These are phyloP conservation scores for Starmerella bombicola DNA, from an alignment of 805 yeast genomes.

Conservation along the genomic window DNA sequence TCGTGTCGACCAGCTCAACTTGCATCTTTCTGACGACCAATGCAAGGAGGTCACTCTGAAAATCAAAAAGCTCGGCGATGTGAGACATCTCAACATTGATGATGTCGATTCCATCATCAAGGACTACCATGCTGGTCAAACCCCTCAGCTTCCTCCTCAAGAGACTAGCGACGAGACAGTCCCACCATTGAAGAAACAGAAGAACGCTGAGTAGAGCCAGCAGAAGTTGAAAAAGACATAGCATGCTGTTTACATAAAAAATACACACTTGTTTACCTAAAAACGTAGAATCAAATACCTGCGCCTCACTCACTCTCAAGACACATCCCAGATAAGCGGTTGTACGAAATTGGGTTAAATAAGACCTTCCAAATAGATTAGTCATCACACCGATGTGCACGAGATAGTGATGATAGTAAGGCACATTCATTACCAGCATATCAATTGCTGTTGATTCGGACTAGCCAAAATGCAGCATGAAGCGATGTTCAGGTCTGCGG, in stretches of 20 bases:
- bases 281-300: too few species aligned
- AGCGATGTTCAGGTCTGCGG: constrained; percentile 61
- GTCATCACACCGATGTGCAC: too few species aligned
- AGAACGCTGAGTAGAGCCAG: constrained; percentile 13
- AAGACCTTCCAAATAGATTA: too few species aligned
- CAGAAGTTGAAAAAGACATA: too few species aligned
- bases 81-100: constrained; percentile 85
- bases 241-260: too few species aligned
- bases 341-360: too few species aligned
- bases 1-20: constrained; percentile 92
- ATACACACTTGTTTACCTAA: too few species aligned
- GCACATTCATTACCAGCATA: too few species aligned
- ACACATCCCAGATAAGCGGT: too few species aligned
- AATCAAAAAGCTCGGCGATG: constrained; percentile 89
- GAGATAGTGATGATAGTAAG: too few species aligned
- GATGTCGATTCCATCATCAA: constrained; percentile 95
- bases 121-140: constrained; percentile 67
- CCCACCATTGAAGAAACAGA: constrained; percentile 28
- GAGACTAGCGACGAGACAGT: constrained; percentile 20
- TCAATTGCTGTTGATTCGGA: too few species aligned
- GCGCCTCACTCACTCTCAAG: too few species aligned
- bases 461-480: constrained; percentile 19
- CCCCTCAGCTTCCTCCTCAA: constrained; percentile 17
- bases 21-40: constrained; percentile 81
- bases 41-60: constrained; percentile 88